phyloP scores from a whole-genome alignment of 2,329 filamentous ascomycete genomes.

The Colletotrichum trifolii region DNA sequence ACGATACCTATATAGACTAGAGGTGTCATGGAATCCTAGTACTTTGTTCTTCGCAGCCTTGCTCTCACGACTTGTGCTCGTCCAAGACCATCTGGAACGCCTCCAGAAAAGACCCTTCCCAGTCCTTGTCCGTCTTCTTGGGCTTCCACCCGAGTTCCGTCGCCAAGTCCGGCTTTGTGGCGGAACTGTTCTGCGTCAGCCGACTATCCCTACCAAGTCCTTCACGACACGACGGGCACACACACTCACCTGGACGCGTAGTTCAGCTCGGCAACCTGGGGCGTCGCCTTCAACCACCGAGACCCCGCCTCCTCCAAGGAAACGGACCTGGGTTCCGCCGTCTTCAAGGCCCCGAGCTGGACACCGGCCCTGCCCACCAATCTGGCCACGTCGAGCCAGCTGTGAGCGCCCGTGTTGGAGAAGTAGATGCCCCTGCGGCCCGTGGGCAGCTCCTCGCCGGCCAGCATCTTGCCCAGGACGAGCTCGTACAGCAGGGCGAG shows the following conservation, averaged over 20 bases:
- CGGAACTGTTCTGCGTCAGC: constrained; percentile 3
- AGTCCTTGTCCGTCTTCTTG: constrained; percentile 43
- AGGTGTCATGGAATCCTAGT: neutral
- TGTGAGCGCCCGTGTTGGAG: constrained; percentile 50
- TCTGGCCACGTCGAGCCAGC: constrained; percentile 52
- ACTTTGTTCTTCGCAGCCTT: neutral
- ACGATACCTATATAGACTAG: neutral
- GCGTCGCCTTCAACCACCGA: neutral
- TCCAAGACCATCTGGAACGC: constrained; percentile 26
- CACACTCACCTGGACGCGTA: constrained; percentile 19
- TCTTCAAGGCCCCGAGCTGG: constrained; percentile 45
- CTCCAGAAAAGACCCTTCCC: constrained; percentile 39
- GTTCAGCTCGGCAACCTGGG: constrained; percentile 27
- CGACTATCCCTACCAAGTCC: neutral
- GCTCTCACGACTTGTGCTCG: neutral
- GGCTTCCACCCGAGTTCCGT: constrained; percentile 47
- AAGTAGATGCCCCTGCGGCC: constrained; percentile 56
- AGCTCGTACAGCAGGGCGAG: constrained; percentile 54
- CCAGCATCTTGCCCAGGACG: constrained; percentile 47
- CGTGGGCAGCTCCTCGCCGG: constrained; percentile 44
- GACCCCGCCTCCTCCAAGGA: constrained; percentile 18
- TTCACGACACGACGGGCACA: neutral
- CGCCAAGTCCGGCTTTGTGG: constrained; percentile 41
- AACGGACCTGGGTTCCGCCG: constrained; percentile 22
- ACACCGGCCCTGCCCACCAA: constrained; percentile 47